Evolutionary conservation across 331 rosid species (phyloP).

Genomic region (Rhamnella rubrinervis): DNA sequence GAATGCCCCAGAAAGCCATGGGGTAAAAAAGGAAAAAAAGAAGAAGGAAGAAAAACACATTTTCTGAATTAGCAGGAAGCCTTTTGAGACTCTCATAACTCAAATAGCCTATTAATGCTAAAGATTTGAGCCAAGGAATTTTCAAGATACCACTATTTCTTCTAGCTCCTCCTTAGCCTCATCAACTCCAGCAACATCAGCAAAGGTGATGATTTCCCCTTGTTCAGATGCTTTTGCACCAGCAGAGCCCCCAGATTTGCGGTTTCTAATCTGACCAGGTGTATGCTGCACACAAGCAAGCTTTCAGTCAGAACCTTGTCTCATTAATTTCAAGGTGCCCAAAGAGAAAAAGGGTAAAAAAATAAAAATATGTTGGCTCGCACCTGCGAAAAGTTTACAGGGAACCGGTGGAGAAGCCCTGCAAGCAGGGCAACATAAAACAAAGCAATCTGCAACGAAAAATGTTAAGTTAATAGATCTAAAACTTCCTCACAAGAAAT

Average conservation of each 20-base stretch:
- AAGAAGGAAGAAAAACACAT: background rate
- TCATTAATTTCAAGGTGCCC: constrained; percentile 18
- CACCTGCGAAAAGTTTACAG: constrained; percentile 88
- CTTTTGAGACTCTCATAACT: constrained; percentile 24
- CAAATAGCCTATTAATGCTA: constrained; percentile 13
- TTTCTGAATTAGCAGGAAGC: background rate
- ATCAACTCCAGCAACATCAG: constrained; percentile 97
- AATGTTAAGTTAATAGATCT: constrained; percentile 15
- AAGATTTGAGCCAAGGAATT: constrained; percentile 22
- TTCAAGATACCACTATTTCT: constrained; percentile 93
- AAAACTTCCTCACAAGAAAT: constrained; percentile 4
- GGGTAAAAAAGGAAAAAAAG: constrained; percentile 4
- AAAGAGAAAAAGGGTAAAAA: background rate
- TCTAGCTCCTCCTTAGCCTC: constrained; percentile 99
- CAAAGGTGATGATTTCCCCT: constrained; percentile 82
- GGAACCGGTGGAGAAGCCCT: constrained; percentile 87
- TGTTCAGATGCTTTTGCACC: constrained; percentile 77
- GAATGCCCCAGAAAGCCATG: constrained; percentile 20
- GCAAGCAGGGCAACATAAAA: constrained; percentile 86
- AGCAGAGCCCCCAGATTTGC: constrained; percentile 75
- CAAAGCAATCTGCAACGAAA: constrained; percentile 71
- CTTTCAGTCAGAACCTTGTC: constrained; percentile 30
- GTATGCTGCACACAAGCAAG: constrained; percentile 63
- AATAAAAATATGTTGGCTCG: constrained; percentile 18
- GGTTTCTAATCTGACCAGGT: constrained; percentile 88